Evolutionary conservation across 352 stramenopile genomes (phyloP), one percentile per base, ranked within the genome.

Genomic region (Pythium coloratum): DNA sequence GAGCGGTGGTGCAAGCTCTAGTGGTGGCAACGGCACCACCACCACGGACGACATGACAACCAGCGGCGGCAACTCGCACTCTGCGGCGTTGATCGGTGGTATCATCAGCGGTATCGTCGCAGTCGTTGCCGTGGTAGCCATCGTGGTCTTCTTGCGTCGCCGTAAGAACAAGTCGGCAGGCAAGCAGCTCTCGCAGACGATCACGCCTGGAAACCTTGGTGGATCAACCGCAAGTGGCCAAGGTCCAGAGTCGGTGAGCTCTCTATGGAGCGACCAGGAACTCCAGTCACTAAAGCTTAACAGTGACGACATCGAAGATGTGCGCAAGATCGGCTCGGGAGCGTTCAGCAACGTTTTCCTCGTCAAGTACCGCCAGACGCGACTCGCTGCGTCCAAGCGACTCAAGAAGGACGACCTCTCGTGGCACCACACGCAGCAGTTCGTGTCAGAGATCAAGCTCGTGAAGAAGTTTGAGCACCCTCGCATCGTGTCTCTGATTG

Each of bases 401-500:
- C 68, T 84, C n/a, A 68, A 73, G 24, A 70, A 73, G 6, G 59
- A 72, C 46, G 72, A 90, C 20, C 60, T 78, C 0, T 85, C 69
- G 6, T 76, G 72, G 40, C 62, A 84, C 14, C 71, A 76, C 16
- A 86, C 75, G 0, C 76, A 86, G 13, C 66, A 59, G 9, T 96
- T 96, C 34, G 66, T 90, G 9, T 76, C 68, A 3, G 88, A 96
- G 59, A 88, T 94, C 67, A 92, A 90, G 58, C 78, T 96, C 51
- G 76, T 92, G 1, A 64, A 81, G 0, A 65, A 68, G 13, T 69
- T 94, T 1, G 74, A 90, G 16, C 86, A 94, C 44, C 76, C 84
- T 18, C 77, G 78, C 32, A 81, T 96, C 56, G 72, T 96, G 6
- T 69, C 71, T 18, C 66, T 96, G 9, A 71, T 93, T 5, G 86